Evolutionary conservation across 2,329 filamentous ascomycete genomes (phyloP).

Genomic region (Monosporascus ibericus): DNA sequence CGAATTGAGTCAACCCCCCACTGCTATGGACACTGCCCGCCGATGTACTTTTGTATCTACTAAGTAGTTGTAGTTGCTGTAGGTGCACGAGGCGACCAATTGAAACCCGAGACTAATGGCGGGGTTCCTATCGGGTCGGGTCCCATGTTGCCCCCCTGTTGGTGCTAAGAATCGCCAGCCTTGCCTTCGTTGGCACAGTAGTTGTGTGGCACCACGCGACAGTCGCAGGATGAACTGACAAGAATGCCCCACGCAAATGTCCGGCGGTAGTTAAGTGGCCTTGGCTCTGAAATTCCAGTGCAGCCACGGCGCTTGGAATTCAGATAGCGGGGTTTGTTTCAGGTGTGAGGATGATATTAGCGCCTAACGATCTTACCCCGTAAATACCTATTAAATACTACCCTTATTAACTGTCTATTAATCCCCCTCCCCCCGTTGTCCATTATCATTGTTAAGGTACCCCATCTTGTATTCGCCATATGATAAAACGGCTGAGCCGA

Average conservation of each 20-base stretch:
- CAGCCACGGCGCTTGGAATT: not conserved
- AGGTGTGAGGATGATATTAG: not conserved
- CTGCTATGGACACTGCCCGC: not conserved
- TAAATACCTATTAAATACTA: not conserved
- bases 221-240: not conserved
- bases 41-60: not conserved
- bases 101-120: not conserved
- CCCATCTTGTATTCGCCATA: too few species aligned
- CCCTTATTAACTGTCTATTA: not conserved
- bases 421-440: too few species aligned
- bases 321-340: not conserved
- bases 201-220: not conserved
- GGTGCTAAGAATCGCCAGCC: not conserved
- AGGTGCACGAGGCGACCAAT: not conserved
- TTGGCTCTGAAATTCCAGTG: not conserved
- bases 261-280: too few species aligned
- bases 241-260: not conserved
- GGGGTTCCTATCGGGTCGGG: not conserved
- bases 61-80: too few species aligned
- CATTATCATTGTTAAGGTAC: too few species aligned
- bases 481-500: too few species aligned
- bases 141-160: not conserved
- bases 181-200: not conserved
- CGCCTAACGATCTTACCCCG: not conserved
- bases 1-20: conserved; percentile 2